Evolutionary conservation across 495 filamentous ascomycete species (phyloP).

Genomic region (Tuber borchii): DNA sequence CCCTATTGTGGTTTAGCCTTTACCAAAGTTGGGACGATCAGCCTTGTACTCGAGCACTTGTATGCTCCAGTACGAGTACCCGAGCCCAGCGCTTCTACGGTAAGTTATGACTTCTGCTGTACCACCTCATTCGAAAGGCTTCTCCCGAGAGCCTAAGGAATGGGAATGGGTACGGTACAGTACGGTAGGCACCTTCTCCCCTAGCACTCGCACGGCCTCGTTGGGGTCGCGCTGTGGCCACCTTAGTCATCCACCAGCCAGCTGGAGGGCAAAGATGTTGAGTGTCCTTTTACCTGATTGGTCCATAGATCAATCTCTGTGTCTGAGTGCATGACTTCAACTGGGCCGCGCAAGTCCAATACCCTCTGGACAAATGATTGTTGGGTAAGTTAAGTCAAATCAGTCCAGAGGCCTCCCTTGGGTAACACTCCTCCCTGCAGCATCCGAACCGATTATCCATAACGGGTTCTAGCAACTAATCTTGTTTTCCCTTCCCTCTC

Average conservation of each 20-base stretch:
- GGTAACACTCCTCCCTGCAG: neutral
- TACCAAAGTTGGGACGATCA: neutral
- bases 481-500: slow-evolving; percentile 12
- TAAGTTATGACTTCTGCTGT: neutral
- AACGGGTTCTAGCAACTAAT: slow-evolving; percentile 30
- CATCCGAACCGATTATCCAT: slow-evolving; percentile 23
- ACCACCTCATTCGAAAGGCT: neutral
- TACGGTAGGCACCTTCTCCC: neutral
- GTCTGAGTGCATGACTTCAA: no score
- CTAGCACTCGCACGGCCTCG: neutral
- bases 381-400: neutral
- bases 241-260: no score
- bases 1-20: slow-evolving; percentile 1
- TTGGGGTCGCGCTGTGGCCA: no score
- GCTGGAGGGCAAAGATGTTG: no score
- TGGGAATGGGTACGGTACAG: no score
- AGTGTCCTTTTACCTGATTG: no score
- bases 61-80: neutral
- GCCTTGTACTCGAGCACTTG: no score
- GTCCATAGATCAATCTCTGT: no score
- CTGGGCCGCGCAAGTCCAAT: neutral
- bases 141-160: neutral
- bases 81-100: neutral
- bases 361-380: neutral
- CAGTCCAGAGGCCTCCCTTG: slow-evolving; percentile 4